phyloP scores from a whole-genome alignment of 2,329 filamentous ascomycete genomes.

The Coniella lustricola region DNA sequence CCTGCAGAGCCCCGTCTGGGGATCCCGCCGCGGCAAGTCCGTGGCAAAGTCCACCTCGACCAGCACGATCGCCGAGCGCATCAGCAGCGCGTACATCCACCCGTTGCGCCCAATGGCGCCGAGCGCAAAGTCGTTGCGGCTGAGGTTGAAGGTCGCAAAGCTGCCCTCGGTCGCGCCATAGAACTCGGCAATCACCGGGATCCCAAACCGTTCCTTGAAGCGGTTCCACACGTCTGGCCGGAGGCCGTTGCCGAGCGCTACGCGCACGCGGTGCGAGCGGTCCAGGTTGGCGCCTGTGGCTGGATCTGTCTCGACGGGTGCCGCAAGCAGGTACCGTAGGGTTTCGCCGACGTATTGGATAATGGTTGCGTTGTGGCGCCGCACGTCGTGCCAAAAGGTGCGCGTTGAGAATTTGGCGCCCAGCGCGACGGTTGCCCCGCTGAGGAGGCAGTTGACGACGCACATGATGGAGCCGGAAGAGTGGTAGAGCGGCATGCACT shows the following conservation, averaged over 20 bases:
- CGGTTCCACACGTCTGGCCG: conserved; percentile 78
- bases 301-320: conserved; percentile 55
- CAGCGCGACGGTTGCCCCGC: conserved; percentile 61
- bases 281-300: conserved; percentile 62
- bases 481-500: conserved; percentile 89
- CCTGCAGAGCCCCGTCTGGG: conserved; percentile 62
- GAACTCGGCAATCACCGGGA: conserved; percentile 70
- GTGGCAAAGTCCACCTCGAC: conserved; percentile 66
- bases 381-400: conserved; percentile 70
- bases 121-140: conserved; percentile 63
- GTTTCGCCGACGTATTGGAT: conserved; percentile 89
- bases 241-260: conserved; percentile 79
- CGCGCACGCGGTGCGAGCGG: conserved; percentile 61
- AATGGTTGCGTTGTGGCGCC: conserved; percentile 62
- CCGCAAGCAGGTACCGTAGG: conserved; percentile 70
- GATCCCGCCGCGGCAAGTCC: conserved; percentile 60
- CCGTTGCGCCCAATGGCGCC: conserved; percentile 75
- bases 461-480: conserved; percentile 69
- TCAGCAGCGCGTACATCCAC: conserved; percentile 47
- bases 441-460: conserved; percentile 51
- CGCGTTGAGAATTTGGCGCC: conserved; percentile 72
- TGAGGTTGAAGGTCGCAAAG: conserved; percentile 64
- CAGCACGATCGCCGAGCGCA: conserved; percentile 46
- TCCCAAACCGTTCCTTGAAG: conserved; percentile 75
- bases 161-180: conserved; percentile 73